Evolutionary conservation across 352 stramenopile species (phyloP), one percentile per base, ranked within the genome.

Genomic region (Globisporangium uncinulatum): DNA sequence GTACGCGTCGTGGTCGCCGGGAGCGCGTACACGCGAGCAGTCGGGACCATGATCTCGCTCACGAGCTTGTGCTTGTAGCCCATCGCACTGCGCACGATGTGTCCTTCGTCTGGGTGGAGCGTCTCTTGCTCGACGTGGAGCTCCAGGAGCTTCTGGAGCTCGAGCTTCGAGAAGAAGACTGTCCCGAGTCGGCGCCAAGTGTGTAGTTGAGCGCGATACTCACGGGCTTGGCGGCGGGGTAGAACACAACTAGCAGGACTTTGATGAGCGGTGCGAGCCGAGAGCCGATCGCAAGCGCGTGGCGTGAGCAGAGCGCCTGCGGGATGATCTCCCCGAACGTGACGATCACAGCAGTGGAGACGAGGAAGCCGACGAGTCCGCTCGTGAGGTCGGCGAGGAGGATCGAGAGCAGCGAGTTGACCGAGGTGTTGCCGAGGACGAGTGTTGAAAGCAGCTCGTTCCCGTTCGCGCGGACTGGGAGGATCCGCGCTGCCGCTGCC

Each of bases 401-500:
- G 74, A 99, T 99, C 5, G 97, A 98, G 4, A 99, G 70, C 43
- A 98, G 44, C 39, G 94, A 94, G 70, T 99, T 99, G 10, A 99
- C 96, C 3, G 83, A 83, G 2, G 99, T 94, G 63, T 99, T 99
- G 51, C 96, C 97, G 11, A 99, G 67, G 15, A 99, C 78, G 37
- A 99, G 76, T 17, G 97, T 99, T 66, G 96, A 98, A 36, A 99
- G 86, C 44, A 99, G 76, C 20, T 98, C 74, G 69, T 99, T 99
- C 37, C 97, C 97, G 68, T 98, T 84, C 37, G 85, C 66, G 15
- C 97, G 87, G 32, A 99, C 64, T 3, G 90, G 86, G 19, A 85
- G 46, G 39, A 98, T 97, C 46, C 83, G 86, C 46, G 49, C 71
- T 0, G 89, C 86, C 11, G 69, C 74, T 15, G 58, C 52, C 15